Conservation (phyloP, 371 early-diverging fungal genomes). For the Haplosporangium sp. region DNA sequence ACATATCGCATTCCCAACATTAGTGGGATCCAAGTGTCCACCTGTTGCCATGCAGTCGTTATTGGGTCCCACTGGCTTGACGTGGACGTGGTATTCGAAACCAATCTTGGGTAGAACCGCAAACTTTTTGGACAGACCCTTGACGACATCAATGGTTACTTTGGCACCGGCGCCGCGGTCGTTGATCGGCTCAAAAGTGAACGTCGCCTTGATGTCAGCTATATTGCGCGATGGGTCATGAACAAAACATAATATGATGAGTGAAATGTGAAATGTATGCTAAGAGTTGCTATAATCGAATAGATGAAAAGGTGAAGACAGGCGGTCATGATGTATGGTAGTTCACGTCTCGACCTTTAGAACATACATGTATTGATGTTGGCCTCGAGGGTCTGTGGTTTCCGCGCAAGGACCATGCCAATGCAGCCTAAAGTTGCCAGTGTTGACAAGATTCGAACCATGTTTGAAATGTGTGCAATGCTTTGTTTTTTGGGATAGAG, state of each 20-base stretch:
- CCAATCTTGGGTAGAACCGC: constrained; percentile 21
- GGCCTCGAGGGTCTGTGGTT: background rate
- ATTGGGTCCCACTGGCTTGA: constrained; percentile 28
- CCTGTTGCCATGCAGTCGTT: constrained; percentile 32
- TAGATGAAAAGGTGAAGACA: background rate
- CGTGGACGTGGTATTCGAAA: constrained; percentile 47
- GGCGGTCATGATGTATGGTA: background rate
- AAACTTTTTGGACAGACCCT: constrained; percentile 15
- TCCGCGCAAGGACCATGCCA: background rate
- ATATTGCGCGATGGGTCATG: background rate
- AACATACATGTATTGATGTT: background rate
- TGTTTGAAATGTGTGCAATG: background rate
- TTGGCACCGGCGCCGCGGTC: constrained; percentile 15
- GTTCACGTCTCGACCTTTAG: background rate
- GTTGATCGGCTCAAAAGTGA: constrained; percentile 18
- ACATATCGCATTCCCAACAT: constrained; percentile 31
- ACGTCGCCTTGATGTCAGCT: constrained; percentile 28
- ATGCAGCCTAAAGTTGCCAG: background rate
- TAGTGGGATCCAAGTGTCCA: constrained; percentile 33
- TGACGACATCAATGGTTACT: constrained; percentile 20
- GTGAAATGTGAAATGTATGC: background rate
- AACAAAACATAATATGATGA: background rate
- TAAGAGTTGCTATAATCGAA: background rate
- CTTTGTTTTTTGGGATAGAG: background rate
- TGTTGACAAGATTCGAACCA: background rate